Evolutionary conservation across 1,139 yeast species (phyloP), one percentile per base, ranked within the genome.

Genomic region (Pichia terricola): DNA sequence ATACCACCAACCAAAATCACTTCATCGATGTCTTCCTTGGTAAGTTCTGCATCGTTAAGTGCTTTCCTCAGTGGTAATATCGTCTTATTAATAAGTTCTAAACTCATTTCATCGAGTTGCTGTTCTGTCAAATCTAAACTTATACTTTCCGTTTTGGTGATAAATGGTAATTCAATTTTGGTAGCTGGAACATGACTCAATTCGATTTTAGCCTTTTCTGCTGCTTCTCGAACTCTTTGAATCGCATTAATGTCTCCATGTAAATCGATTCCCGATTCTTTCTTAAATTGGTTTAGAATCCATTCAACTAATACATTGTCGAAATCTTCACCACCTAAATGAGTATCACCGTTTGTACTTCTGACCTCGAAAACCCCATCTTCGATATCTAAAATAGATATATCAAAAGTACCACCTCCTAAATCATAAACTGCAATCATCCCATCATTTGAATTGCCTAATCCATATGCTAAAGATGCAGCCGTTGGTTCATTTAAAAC

Each of bases 341-440:
- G 91, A 1, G 94, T 82, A 63, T 83, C 83, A 49, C 94, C 94
- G 63, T 81, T 80, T n/a, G 94, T 83, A 30, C 91, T 77, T 51
- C 83, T 66, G 2, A 83, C 94, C 61, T 83, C 91, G 63, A 83
- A 83, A 4, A 83, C 88, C 16, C 89, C 89, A 55, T 78, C 83
- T 53, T 82, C 91, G 42, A 83, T 82, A 58, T 83, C 91, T 52
- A 83, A 66, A 41, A 83, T 77, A 1, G 91, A 82, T 31, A 83
- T 81, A 61, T 83, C 94, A 66, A 83, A 83, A 1, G 94, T 83
- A 33, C 94, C 94, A 28, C 94, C 94, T 47, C 94, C 94, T 44
- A 83, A 67, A 64, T 83, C 94, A 60, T 79, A 83, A 10, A 83
- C 94, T 0, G 91, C 91, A 37, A 83, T 73, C 16, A 75, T 63